Base-by-base conservation (phyloP, 2,329 filamentous ascomycete species). In the Aspergillus sp. region DNA sequence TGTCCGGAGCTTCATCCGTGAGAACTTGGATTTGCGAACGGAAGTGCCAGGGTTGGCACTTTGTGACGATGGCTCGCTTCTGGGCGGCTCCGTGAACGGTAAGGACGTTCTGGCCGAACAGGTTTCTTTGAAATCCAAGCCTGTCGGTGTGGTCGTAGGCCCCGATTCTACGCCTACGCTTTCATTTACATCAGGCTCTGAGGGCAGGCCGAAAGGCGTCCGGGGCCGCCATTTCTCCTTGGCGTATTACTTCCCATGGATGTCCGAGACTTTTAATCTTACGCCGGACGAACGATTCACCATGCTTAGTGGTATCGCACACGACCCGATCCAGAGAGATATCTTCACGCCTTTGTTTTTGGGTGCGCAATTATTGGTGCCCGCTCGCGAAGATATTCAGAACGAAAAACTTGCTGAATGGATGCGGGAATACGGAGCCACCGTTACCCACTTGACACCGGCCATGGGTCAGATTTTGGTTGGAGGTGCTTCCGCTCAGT, bases 381-480 rank as follows among this genome's bases (percentile, higher is more conserved):
- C 90, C 1, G 79, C 86, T 7, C 79, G 79, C 48, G 89, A 95
- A 52, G 82, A 89, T 56, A 97, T 97, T 49, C 80, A 84, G 45
- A 86, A 96, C 63, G 90, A 95, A 68, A 82, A 77, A 57, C 74
- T 96, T 9, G 84, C 84, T 4, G 88, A 94, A 61, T 98, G 93
- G 93, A 88, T 96, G 77, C 75, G 77, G 44, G 79, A 84, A 44
- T 79, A 86, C 60, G 71, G 77, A 46, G 81, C 86, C 2, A 94
- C 83, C 10, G 86, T 89, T 19, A 88, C 85, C 8, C 93, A 97
- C 67, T 71, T 97, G 35, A 98, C 93, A 1, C 93, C 93, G 7
- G 93, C 93, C 48, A 96, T 97, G 90, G 90, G 90, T 46, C 88
- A 96, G 58, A 93, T 97, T 51, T 73, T 97, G 2, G 83, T 91